Evolutionary conservation across 495 filamentous ascomycete species (phyloP), one percentile per base, ranked within the genome.

Genomic region (Lindgomyces ingoldianus): DNA sequence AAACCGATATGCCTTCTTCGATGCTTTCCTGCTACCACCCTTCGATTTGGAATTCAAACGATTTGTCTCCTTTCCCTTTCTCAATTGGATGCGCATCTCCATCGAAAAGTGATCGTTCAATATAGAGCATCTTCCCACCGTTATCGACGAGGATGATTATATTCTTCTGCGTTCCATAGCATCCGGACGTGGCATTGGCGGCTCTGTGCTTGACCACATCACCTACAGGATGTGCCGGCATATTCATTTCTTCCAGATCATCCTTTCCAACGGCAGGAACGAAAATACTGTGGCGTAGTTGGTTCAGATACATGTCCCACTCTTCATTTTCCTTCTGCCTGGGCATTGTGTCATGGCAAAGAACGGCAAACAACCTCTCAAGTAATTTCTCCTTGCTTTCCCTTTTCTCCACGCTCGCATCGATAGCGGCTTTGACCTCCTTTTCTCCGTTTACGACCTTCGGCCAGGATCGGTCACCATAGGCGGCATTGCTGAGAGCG

Each of bases 121-220:
- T 82, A 71, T 90, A 97, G 12, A 85, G 87, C 44, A 95, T 84
- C 51, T 86, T 84, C 14, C 93, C 93, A 19, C 87, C 79, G 72
- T 82, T 82, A 64, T 86, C 85, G 25, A 96, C 87, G 18, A 98
- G 80, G 24, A 98, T 78, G 12, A 98, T 78, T 0, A 91, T 96
- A 79, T 98, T 93, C 66, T 91, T 86, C 74, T 96, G 91, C 0
- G 94, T 98, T n/a, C 94, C 94, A 76, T 98, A 98, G 14, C 84
- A 74, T 11, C 87, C 86, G 18, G 79, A 81, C 70, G 81, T 78
- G 29, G 71, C 33, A 70, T 68, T 49, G 76, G 60, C 53, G 46
- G 60, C 62, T 65, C 65, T 46, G 55, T 67, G 8, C 29, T 67
- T 68, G 10, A 74, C 69, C 3, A 77, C 77, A 39, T 82, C 80